Evolutionary conservation across 257 asterid species (phyloP).

Genomic region (Lavandula angustifolia): DNA sequence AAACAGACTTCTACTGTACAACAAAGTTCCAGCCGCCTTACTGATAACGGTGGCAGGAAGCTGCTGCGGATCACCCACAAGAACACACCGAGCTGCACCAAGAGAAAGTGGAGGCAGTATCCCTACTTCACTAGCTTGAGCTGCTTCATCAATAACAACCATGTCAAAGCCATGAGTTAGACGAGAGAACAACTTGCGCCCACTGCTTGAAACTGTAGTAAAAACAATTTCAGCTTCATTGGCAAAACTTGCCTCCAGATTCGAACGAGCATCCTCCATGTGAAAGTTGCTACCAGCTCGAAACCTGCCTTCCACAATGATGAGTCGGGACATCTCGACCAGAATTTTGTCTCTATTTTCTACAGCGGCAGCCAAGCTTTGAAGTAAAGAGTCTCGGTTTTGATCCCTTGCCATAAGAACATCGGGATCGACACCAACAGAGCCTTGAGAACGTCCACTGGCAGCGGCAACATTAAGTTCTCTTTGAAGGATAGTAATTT

Average conservation of each 20-base stretch:
- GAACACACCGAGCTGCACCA: conserved; percentile 99
- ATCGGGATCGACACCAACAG: conserved; percentile 99
- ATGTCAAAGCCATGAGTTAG: conserved; percentile 97
- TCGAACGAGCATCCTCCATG: conserved; percentile 95
- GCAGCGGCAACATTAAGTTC: conserved; percentile 80
- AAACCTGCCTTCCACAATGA: conserved; percentile 80
- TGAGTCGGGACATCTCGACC: conserved; percentile 94
- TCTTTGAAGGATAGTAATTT: conserved; percentile 82
- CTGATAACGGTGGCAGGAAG: conserved; percentile 99
- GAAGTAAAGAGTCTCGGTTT: conserved; percentile 81
- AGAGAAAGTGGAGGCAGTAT: conserved; percentile 93
- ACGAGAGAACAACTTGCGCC: conserved; percentile 92
- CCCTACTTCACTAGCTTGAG: conserved; percentile 98
- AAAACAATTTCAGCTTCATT: conserved; percentile 98
- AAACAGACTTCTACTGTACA: conserved; percentile 96
- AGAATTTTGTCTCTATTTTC: conserved; percentile 86
- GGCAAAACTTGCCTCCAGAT: conserved; percentile 97
- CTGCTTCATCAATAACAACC: conserved; percentile 99
- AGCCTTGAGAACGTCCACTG: conserved; percentile 87
- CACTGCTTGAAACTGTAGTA: conserved; percentile 98
- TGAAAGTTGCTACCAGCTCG: conserved; percentile 76
- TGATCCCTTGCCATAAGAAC: conserved; percentile 91
- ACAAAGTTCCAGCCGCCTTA: conserved; percentile 97
- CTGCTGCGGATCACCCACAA: conserved; percentile 99
- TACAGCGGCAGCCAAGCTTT: conserved; percentile 88